These are phyloP conservation scores for Botrytis byssoidea DNA, from an alignment of 2,329 filamentous ascomycete genomes.

Conservation along the genomic window DNA sequence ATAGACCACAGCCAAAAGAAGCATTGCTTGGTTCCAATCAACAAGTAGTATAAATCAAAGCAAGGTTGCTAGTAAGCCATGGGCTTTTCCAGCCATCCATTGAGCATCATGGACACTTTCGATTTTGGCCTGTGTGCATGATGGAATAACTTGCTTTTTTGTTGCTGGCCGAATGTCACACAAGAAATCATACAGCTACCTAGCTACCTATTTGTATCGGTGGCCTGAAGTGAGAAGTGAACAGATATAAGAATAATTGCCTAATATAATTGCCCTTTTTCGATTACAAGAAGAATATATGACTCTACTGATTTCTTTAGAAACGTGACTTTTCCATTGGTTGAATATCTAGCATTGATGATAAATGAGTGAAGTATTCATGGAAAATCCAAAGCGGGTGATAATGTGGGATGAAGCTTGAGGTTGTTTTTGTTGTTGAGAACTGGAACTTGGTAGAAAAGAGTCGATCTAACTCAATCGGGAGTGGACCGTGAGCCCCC, in stretches of 20 bases:
- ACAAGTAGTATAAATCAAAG: not conserved
- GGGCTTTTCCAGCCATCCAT: not conserved
- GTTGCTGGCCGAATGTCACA: not conserved
- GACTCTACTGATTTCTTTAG: no score
- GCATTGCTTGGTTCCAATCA: not conserved
- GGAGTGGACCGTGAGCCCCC: not conserved
- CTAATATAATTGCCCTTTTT: no score
- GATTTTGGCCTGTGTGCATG: not conserved
- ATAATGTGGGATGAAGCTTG: not conserved
- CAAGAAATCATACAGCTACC: not conserved
- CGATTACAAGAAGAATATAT: no score
- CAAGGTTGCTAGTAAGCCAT: not conserved
- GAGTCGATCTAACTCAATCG: not conserved
- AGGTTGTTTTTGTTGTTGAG: conserved; percentile 1
- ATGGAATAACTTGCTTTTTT: not conserved
- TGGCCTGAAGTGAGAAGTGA: not conserved
- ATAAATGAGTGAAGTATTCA: not conserved
- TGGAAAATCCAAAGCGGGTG: not conserved
- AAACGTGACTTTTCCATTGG: not conserved
- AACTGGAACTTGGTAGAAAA: not conserved
- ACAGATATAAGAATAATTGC: not conserved
- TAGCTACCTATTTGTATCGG: not conserved
- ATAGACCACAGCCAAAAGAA: not conserved
- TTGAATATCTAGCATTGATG: no score
- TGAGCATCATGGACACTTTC: not conserved